These are phyloP conservation scores for Umbellularia californica DNA, from an alignment of 164 flowering plant species.

Conservation along the genomic window DNA sequence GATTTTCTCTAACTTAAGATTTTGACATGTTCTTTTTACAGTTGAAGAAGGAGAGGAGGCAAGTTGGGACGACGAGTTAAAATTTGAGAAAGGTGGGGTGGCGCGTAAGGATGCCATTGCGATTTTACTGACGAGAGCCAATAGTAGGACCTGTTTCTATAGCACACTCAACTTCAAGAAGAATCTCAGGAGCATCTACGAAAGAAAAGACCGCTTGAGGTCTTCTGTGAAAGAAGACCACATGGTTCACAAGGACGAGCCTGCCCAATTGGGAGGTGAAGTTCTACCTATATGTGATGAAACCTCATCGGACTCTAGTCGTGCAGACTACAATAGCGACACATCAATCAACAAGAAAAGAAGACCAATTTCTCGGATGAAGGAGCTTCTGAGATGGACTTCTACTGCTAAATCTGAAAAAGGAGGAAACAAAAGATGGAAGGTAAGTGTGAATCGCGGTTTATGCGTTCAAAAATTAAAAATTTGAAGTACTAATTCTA, in stretches of 20 bases:
- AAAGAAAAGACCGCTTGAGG: conserved; percentile 10
- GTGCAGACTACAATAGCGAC: neutral
- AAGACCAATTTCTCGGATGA: conserved; percentile 66
- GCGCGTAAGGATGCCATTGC: conserved; percentile 18
- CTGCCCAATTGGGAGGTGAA: conserved; percentile 37
- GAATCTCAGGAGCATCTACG: conserved; percentile 20
- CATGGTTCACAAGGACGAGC: conserved; percentile 26
- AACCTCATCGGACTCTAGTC: conserved; percentile 17
- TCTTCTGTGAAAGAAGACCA: conserved; percentile 22
- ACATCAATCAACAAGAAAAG: conserved; percentile 25
- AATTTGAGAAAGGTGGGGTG: conserved; percentile 6
- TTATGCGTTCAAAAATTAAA: too few species aligned
- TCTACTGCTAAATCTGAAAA: conserved; percentile 62
- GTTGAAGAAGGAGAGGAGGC: conserved; percentile 19
- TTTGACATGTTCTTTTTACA: neutral
- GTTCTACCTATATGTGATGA: conserved; percentile 50
- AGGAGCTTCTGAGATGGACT: conserved; percentile 78
- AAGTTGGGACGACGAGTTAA: conserved; percentile 14
- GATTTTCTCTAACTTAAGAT: neutral
- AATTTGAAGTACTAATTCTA: neutral
- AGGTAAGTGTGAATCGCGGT: conserved; percentile 34
- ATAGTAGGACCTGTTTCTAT: conserved; percentile 35
- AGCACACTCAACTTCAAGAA: conserved; percentile 32
- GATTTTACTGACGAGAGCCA: conserved; percentile 27
- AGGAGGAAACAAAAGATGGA: conserved; percentile 51